phyloP scores from a whole-genome alignment of 306 rosid species.

The Mucuna pruriens region DNA sequence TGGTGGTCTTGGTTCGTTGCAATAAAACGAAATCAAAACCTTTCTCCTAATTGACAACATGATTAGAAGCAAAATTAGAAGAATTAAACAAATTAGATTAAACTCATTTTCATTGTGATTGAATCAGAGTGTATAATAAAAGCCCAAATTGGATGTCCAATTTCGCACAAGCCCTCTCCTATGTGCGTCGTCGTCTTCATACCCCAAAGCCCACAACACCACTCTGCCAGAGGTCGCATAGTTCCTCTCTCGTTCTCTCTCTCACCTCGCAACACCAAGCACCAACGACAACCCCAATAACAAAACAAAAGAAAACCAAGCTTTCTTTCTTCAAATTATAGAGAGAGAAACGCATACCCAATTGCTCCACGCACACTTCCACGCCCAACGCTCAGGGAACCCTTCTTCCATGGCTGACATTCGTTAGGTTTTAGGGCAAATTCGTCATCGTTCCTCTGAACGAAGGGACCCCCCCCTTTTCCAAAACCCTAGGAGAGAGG shows the following conservation, averaged over 20 bases:
- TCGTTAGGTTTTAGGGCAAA: conserved; percentile 61
- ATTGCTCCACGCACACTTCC: conserved; percentile 36
- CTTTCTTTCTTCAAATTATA: conserved; percentile 32
- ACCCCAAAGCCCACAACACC: conserved; percentile 84
- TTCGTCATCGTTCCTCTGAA: conserved; percentile 45
- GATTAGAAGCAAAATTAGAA: not conserved
- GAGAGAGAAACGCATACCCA: conserved; percentile 45
- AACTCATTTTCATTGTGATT: conserved; percentile 1
- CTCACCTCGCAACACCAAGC: not conserved
- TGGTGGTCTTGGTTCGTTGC: not conserved
- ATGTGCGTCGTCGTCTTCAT: conserved; percentile 74
- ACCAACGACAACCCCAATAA: conserved; percentile 47
- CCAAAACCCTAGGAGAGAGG: conserved; percentile 93
- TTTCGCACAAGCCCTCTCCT: conserved; percentile 63
- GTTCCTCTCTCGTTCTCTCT: conserved; percentile 48
- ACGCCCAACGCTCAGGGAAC: conserved; percentile 28
- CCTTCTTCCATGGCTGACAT: conserved; percentile 69
- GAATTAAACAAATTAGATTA: not conserved
- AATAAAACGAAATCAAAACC: not conserved
- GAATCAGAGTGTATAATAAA: conserved; percentile 37
- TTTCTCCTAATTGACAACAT: not conserved
- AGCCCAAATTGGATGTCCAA: conserved; percentile 84
- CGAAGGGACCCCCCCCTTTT: conserved; percentile 37
- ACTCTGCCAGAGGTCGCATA: conserved; percentile 86
- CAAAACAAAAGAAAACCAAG: conserved; percentile 24